These are phyloP conservation scores for Aureobasidium subglaciale DNA, from an alignment of 2,329 filamentous ascomycete species.

Conservation along the genomic window DNA sequence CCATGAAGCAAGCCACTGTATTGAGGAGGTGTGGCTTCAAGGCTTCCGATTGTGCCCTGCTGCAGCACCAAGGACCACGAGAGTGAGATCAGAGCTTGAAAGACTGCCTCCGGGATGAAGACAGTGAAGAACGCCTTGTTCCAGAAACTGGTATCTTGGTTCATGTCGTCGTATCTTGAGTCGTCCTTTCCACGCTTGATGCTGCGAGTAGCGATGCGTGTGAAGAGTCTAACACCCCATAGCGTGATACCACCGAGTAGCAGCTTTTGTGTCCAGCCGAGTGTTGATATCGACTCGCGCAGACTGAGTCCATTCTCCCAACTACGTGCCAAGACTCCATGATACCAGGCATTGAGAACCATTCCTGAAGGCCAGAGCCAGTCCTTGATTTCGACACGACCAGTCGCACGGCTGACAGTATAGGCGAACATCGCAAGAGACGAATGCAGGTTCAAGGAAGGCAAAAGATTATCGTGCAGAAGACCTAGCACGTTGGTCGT, in stretches of 20 bases:
- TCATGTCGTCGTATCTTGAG: slow-evolving; percentile 46
- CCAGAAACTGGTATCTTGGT: slow-evolving; percentile 51
- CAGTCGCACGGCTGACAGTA: slow-evolving; percentile 43
- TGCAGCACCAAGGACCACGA: slow-evolving; percentile 50
- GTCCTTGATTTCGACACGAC: slow-evolving; percentile 55
- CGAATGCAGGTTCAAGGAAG: slow-evolving; percentile 48
- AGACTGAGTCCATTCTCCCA: slow-evolving; percentile 40
- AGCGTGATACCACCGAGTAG: slow-evolving; percentile 50
- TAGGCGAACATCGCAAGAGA: slow-evolving; percentile 48
- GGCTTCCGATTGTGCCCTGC: neutral
- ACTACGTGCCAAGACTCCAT: slow-evolving; percentile 48
- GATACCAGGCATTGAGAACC: slow-evolving; percentile 55
- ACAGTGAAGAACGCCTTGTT: slow-evolving; percentile 47
- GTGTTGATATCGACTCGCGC: slow-evolving; percentile 38
- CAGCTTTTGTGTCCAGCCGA: slow-evolving; percentile 50
- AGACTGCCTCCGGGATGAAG: slow-evolving; percentile 52
- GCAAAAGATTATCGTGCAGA: slow-evolving; percentile 46
- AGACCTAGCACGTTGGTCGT: slow-evolving; percentile 24
- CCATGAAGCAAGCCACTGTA: slow-evolving; percentile 4
- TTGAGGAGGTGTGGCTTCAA: slow-evolving; percentile 28
- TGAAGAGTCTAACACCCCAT: slow-evolving; percentile 52
- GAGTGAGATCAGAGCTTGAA: slow-evolving; percentile 50
- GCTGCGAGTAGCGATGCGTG: slow-evolving; percentile 45
- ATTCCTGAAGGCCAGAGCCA: slow-evolving; percentile 48
- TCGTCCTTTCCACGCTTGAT: slow-evolving; percentile 49